A percentile compares a stretch with the other conserved stretches of the same genome.
phyloP scores from a whole-genome alignment of 169 alveolate species.

The Plasmodium ovale region DNA sequence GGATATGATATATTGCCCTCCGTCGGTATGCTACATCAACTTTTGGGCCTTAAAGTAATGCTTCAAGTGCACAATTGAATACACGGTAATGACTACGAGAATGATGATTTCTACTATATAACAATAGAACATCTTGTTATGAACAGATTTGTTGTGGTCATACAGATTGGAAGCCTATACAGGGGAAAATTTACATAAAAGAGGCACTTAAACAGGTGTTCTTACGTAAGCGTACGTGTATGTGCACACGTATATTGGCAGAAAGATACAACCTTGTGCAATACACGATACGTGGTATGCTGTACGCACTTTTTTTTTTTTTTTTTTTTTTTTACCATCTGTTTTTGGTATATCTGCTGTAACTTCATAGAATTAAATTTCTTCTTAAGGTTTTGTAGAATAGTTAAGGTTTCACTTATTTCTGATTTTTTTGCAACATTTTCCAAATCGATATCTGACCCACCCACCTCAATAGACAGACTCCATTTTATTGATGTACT shows the following conservation, averaged over 20 bases:
- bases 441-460: slow-evolving; percentile 77
- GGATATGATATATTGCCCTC: background rate
- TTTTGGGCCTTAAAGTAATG: slow-evolving; percentile 82
- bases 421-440: slow-evolving; percentile 76
- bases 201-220: slow-evolving; percentile 23
- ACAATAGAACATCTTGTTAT: slow-evolving; percentile 80
- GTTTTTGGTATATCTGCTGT: slow-evolving; percentile 45
- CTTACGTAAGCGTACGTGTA: slow-evolving; percentile 5
- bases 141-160: slow-evolving; percentile 82
- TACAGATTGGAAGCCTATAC: slow-evolving; percentile 78
- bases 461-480: slow-evolving; percentile 82
- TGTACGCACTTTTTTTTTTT: too few relatives aligned
- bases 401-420: slow-evolving; percentile 51
- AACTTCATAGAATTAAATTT: slow-evolving; percentile 57
- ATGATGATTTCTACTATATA: slow-evolving; percentile 79
- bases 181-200: slow-evolving; percentile 46
- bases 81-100: slow-evolving; percentile 75
- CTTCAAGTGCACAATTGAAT: slow-evolving; percentile 82
- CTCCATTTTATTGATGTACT: slow-evolving; percentile 78
- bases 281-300: too few relatives aligned
- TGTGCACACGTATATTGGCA: slow-evolving; percentile 9
- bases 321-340: slow-evolving; percentile 50
- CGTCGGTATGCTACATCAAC: slow-evolving; percentile 51
- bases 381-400: slow-evolving; percentile 20
- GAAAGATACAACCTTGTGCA: background rate